Evolutionary conservation across 1,284 basidiomycete species (phyloP), one percentile per base, ranked within the genome.

Genomic region (Sporisorium scitamineum): DNA sequence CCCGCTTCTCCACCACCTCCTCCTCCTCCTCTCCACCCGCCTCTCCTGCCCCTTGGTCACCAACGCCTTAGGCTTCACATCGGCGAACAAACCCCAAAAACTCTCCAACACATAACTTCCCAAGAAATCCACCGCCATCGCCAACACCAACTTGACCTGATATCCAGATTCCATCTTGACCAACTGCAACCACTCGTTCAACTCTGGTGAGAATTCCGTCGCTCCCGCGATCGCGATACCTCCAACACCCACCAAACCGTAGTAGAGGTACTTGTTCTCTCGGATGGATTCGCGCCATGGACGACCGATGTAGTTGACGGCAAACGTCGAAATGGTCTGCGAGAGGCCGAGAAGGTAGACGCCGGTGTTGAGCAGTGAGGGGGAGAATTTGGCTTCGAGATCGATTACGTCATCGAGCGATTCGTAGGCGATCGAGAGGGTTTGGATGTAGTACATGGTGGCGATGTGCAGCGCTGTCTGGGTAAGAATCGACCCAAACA

Each of bases 101-200:
- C 88, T 88, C 86, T 99, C 95, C 53, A 97, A 89, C 55, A 91
- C 76, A 89, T 90, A 97, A 83, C 94, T 97, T 0, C 94, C 94
- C 6, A 87, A 90, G 80, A 97, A 97, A 87, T 99, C 96, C 63
- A 91, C 84, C 29, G 92, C 83, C 95, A 99, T 99, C 48, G 90
- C 89, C 13, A 44, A 44, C 1, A 83, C 67, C 26, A 84, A 69
- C 14, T 57, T 54, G 18, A 67, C 27, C 70, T 80, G 80, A 63
- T 96, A 94, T 44, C 87, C 82, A 32, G 85, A 84, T 50, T 90
- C 87, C 94, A 99, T 96, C 86, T 93, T 93, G 27, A 97, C 94
- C 42, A 99, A 92, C 87, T 99, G 96, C 47, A 99, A 88, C 96
- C 96, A 99, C 39, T 92, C 88, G 86, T 97, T 99, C 74, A 98